Conservation (phyloP, 345 rosid species). For the Syzygium grande region DNA sequence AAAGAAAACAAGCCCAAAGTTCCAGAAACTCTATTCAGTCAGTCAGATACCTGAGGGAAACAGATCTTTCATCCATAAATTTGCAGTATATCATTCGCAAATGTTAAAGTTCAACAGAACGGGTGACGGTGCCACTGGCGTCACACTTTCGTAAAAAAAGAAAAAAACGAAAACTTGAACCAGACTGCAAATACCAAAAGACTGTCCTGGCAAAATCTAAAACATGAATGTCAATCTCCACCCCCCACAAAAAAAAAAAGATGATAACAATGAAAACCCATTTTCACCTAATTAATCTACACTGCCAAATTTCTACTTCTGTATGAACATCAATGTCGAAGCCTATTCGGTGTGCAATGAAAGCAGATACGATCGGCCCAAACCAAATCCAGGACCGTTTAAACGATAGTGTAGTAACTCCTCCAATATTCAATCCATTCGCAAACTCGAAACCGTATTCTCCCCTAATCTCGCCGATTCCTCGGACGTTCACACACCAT, state of each 20-base stretch:
- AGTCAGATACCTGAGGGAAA: neutral
- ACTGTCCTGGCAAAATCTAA: neutral
- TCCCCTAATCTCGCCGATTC: neutral
- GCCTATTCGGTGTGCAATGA: neutral
- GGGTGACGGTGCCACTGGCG: neutral
- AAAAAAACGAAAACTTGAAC: neutral
- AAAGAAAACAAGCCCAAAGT: neutral
- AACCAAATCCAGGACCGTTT: neutral
- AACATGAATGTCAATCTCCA: neutral
- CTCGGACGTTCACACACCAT: neutral
- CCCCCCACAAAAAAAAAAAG: neutral
- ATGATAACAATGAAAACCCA: neutral
- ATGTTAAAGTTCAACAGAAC: neutral
- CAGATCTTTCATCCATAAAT: neutral
- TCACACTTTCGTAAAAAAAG: neutral
- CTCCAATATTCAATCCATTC: neutral
- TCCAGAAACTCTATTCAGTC: neutral
- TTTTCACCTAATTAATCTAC: neutral
- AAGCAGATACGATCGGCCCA: neutral
- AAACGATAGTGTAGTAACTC: neutral
- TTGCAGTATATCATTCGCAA: neutral
- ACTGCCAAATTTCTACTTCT: neutral
- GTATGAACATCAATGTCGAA: neutral
- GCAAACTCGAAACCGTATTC: neutral
- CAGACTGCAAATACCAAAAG: neutral